Percentiles rank a stretch among this genome's conserved stretches.
These are phyloP conservation scores for Phytopythium boreale DNA, from an alignment of 352 stramenopile species.

Conservation along the genomic window DNA sequence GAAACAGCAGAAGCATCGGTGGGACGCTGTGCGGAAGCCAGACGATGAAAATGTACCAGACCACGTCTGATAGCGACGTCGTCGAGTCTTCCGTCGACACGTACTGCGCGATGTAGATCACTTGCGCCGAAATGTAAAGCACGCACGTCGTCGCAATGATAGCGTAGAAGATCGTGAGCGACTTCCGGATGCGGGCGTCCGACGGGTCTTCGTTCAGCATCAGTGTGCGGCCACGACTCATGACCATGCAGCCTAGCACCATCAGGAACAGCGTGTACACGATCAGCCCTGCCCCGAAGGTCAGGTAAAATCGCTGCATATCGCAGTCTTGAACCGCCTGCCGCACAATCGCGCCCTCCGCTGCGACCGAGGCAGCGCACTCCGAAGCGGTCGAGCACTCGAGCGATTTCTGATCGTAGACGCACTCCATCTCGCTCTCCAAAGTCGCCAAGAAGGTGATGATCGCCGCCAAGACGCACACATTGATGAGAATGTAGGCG, in stretches of 20 bases:
- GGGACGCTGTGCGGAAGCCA: constrained; percentile 78
- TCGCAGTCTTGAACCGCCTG: constrained; percentile 64
- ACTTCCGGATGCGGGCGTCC: constrained; percentile 78
- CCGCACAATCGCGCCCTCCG: constrained; percentile 64
- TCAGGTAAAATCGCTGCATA: constrained; percentile 82
- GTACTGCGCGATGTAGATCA: constrained; percentile 88
- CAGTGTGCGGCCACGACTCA: constrained; percentile 75
- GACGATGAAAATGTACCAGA: constrained; percentile 89
- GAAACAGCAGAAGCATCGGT: constrained; percentile 73
- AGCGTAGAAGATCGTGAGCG: constrained; percentile 85
- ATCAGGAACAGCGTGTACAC: constrained; percentile 85
- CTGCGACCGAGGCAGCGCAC: constrained; percentile 51
- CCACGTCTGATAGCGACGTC: constrained; percentile 69
- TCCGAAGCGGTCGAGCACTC: constrained; percentile 53
- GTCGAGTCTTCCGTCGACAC: constrained; percentile 50
- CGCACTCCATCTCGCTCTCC: constrained; percentile 61
- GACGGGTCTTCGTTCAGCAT: constrained; percentile 87
- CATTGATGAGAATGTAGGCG: constrained; percentile 63
- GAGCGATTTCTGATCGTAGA: constrained; percentile 64
- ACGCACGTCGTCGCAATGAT: constrained; percentile 88
- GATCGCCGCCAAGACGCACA: constrained; percentile 63
- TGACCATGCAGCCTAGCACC: constrained; percentile 84
- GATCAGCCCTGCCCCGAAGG: constrained; percentile 73
- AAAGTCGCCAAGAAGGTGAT: constrained; percentile 49
- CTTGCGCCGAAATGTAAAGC: constrained; percentile 82